phyloP scores from a whole-genome alignment of 2,329 filamentous ascomycete genomes.

The Malbranchea zuffiana region DNA sequence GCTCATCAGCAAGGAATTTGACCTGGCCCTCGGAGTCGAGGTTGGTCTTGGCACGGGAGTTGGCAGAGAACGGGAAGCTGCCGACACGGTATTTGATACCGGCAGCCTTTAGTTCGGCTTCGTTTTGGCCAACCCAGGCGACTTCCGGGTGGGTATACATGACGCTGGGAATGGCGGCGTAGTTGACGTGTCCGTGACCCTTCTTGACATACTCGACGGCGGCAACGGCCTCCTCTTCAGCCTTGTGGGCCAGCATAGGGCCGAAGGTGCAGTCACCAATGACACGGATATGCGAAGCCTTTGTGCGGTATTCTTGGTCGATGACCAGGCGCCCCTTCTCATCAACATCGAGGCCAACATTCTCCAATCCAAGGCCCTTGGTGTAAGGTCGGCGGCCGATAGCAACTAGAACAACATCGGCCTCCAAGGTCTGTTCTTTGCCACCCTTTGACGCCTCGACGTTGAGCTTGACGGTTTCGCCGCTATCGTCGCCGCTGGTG shows the following conservation, averaged over 20 bases:
- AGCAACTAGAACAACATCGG: slow-evolving; percentile 89
- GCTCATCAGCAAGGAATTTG: slow-evolving; percentile 91
- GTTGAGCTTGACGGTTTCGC: slow-evolving; percentile 67
- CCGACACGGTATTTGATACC: slow-evolving; percentile 88
- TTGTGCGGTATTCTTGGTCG: slow-evolving; percentile 97
- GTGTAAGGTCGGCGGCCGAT: slow-evolving; percentile 97
- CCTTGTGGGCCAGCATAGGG: slow-evolving; percentile 98
- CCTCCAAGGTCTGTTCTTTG: slow-evolving; percentile 83
- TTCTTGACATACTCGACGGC: slow-evolving; percentile 96
- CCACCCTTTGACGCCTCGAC: slow-evolving; percentile 92
- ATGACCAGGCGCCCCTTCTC: slow-evolving; percentile 92
- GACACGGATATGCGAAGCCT: slow-evolving; percentile 91
- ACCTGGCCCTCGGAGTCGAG: slow-evolving; percentile 90
- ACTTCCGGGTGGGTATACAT: slow-evolving; percentile 99
- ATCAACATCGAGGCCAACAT: slow-evolving; percentile 72
- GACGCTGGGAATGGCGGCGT: slow-evolving; percentile 90
- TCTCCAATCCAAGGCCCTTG: slow-evolving; percentile 79
- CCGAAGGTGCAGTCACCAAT: slow-evolving; percentile 95
- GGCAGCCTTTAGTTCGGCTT: slow-evolving; percentile 84
- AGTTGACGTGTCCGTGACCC: slow-evolving; percentile 97
- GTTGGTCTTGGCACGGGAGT: slow-evolving; percentile 98
- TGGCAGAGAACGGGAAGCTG: slow-evolving; percentile 93
- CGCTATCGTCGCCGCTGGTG: slow-evolving; percentile 65
- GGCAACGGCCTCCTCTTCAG: slow-evolving; percentile 93
- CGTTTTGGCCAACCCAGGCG: slow-evolving; percentile 95